Evolutionary conservation across 2,329 filamentous ascomycete genomes (phyloP), one percentile per base, ranked within the genome.

Genomic region (Penicillium sp.): DNA sequence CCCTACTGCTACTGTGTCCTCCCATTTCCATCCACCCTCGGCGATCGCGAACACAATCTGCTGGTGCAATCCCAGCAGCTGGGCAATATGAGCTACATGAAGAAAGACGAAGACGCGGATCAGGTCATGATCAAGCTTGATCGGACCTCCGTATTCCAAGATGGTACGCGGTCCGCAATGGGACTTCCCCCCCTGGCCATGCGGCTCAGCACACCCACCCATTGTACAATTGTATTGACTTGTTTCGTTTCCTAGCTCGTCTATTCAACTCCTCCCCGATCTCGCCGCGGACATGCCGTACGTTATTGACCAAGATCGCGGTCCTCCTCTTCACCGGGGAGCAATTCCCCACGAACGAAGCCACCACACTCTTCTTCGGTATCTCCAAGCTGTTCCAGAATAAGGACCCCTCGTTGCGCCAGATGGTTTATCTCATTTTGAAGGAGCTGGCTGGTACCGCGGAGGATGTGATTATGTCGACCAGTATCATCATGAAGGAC

Each of bases 321-420:
- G 88, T 97, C 53, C 87, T 99, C 60, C 83, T 99, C 65, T 96
- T 96, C 76, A 97, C 91, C 18, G 94, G 94, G 65, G 94, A 99
- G 79, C 91, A 87, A 71, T 99, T 97, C 80, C 92, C 92, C 41
- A 92, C 89, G 54, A 95, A 95, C 70, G 94, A 99, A 83, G 94
- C 94, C 63, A 97, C 94, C 28, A 92, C 90, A 43, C 88, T 99
- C 61, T 99, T 99, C 84, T 97, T 97, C 73, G 92, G 92, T 65
- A 97, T 95, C 74, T 97, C 92, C 56, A 97, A 97, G 82, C 84
- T 97, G 55, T 99, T 99, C 82, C 92, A 97, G 81, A 97, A 97
- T 78, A 97, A 96, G 76, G 94, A 99, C 87, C 89, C 92, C 67
- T 92, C 90, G 66, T 81, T 99, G 70, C 90, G 94, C 68, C 94